phyloP scores from a whole-genome alignment of 176 grass and related monocot species.

The Bromus sterilis region DNA sequence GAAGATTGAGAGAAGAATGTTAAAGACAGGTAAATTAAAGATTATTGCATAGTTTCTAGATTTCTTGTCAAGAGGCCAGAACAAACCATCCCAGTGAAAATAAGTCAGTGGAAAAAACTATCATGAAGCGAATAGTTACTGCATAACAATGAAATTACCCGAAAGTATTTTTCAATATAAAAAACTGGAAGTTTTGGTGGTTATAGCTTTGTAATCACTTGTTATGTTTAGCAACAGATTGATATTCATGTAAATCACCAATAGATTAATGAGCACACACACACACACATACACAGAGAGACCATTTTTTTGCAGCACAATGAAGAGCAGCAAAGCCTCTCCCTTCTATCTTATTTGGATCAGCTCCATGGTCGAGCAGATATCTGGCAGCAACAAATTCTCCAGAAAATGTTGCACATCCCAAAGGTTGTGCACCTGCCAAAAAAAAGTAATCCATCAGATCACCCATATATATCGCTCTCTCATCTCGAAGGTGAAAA shows the following conservation, averaged over 20 bases:
- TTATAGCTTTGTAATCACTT: neutral
- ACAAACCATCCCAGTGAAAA: neutral
- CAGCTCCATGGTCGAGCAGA: conserved; percentile 26
- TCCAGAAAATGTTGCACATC: neutral
- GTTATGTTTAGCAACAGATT: neutral
- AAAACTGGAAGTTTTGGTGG: too few species aligned
- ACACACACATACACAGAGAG: too few species aligned
- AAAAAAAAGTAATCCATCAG: neutral
- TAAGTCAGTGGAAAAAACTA: neutral
- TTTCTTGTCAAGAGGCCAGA: neutral
- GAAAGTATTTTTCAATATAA: neutral
- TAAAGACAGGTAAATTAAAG: neutral
- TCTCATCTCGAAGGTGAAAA: neutral
- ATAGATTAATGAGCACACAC: neutral
- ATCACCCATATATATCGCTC: neutral
- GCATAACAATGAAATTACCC: neutral
- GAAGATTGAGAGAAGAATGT: neutral
- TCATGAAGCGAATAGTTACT: neutral
- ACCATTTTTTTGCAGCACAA: conserved; percentile 28
- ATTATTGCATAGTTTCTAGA: neutral
- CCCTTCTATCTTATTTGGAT: conserved; percentile 15
- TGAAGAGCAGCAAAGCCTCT: conserved; percentile 21
- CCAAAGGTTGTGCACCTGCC: conserved; percentile 26
- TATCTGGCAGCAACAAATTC: conserved; percentile 24
- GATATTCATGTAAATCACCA: neutral